Percentiles rank a stretch among this genome's conserved stretches.
Conservation (phyloP, 2,329 filamentous ascomycete species). For the Claviceps sp. region DNA sequence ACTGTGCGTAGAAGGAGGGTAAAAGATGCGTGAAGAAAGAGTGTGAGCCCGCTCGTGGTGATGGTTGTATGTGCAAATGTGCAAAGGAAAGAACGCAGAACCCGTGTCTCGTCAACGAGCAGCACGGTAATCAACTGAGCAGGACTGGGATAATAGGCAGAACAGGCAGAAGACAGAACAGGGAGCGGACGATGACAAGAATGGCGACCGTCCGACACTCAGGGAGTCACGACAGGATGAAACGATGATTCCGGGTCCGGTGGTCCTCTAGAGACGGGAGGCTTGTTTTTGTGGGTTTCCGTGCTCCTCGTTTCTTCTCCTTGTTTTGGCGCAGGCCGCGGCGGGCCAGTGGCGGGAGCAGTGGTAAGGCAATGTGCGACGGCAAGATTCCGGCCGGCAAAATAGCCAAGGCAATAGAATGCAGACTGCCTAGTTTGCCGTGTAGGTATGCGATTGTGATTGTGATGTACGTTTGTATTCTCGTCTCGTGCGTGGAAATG, state of each 20-base stretch:
- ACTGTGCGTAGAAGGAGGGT: neutral
- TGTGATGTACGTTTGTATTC: too few relatives aligned
- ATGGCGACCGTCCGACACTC: neutral
- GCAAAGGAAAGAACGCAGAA: neutral
- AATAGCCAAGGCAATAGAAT: neutral
- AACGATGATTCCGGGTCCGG: neutral
- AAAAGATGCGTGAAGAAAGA: neutral
- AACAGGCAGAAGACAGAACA: neutral
- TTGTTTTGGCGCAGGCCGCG: neutral
- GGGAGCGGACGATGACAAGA: neutral
- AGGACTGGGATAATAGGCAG: neutral
- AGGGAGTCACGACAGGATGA: neutral
- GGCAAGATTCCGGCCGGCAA: neutral
- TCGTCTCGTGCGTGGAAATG: too few relatives aligned
- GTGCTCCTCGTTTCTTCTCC: neutral
- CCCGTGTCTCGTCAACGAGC: neutral
- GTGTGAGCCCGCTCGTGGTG: neutral
- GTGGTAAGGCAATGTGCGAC: neutral
- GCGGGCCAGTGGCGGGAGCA: constrained; percentile 1
- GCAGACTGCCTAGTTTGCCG: too few relatives aligned
- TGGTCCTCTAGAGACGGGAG: neutral
- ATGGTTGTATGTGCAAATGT: neutral
- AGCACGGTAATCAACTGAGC: neutral
- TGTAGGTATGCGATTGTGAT: too few relatives aligned
- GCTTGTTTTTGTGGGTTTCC: neutral